These are phyloP conservation scores for Sugiyamaella valdiviana DNA, from an alignment of 805 yeast genomes.

Conservation along the genomic window DNA sequence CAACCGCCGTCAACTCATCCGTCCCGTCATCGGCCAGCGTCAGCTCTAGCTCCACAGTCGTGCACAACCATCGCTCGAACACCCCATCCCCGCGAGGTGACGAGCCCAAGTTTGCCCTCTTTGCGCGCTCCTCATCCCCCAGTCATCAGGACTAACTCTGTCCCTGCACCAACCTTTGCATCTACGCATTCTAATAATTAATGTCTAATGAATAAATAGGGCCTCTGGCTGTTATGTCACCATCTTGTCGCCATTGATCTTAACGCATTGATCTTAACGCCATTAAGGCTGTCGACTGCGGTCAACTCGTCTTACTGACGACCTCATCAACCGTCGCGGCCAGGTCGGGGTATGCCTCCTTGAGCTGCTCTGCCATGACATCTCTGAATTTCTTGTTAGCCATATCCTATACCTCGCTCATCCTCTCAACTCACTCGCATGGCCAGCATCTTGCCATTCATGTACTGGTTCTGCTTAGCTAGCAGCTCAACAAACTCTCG, in stretches of 20 bases:
- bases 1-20: constrained; percentile 1
- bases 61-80: constrained; percentile 1
- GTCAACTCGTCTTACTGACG: constrained; percentile 1
- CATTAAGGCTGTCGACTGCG: no score
- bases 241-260: background rate
- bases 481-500: constrained; percentile 94
- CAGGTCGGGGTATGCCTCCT: constrained; percentile 74
- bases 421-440: constrained; percentile 32
- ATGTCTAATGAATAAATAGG: constrained; percentile 8
- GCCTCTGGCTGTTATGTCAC: background rate
- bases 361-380: constrained; percentile 61
- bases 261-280: no score
- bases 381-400: constrained; percentile 45
- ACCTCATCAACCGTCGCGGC: constrained; percentile 49
- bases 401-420: background rate
- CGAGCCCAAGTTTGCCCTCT: constrained; percentile 4
- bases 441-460: constrained; percentile 78
- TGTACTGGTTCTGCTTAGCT: constrained; percentile 79
- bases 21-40: constrained; percentile 7
- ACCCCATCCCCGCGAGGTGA: constrained; percentile 8
- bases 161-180: no score
- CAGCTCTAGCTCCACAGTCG: constrained; percentile 1
- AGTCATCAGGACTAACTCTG: constrained; percentile 9
- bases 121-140: constrained; percentile 9
- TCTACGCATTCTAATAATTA: background rate